Conservation (phyloP, 441 rosid genomes). For the Pelargonium citronellum region DNA sequence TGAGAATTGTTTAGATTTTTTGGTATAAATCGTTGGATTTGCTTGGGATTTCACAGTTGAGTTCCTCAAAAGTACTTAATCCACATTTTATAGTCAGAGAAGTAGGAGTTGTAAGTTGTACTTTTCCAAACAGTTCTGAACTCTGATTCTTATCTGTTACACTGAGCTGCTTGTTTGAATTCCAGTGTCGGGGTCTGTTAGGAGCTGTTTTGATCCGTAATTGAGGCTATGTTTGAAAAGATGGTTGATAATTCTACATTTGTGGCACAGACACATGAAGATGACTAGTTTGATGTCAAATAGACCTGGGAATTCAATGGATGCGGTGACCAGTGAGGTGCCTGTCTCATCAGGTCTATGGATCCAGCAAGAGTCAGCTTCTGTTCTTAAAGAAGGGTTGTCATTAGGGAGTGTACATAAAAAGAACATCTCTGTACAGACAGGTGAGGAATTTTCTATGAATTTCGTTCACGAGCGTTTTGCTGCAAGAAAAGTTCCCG, state of each 20-base stretch:
- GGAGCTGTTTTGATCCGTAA: background rate
- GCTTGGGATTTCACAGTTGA: conserved; percentile 16
- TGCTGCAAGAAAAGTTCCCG: conserved; percentile 27
- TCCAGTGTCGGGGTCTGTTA: background rate
- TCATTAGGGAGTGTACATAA: conserved; percentile 23
- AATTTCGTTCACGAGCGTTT: conserved; percentile 52
- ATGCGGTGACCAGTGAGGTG: conserved; percentile 30
- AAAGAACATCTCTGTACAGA: conserved; percentile 48
- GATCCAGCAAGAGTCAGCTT: conserved; percentile 29
- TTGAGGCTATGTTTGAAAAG: conserved; percentile 3
- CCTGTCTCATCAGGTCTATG: conserved; percentile 32
- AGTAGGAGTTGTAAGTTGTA: background rate
- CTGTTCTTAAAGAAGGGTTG: conserved; percentile 19
- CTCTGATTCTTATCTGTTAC: background rate
- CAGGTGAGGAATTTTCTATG: conserved; percentile 63
- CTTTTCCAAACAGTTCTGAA: too few relatives aligned
- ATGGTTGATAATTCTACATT: conserved; percentile 9
- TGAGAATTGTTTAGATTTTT: conserved; percentile 4
- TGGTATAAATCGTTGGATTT: conserved; percentile 16
- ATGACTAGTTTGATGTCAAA: conserved; percentile 20
- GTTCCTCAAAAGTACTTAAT: background rate
- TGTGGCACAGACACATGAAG: conserved; percentile 20
- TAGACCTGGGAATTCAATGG: conserved; percentile 18
- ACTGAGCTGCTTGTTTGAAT: conserved; percentile 2
- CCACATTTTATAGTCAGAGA: background rate